A percentile compares a stretch with the other conserved stretches of the same genome.
These are phyloP conservation scores for Phytophthora foliorum DNA, from an alignment of 352 stramenopile genomes.

Conservation along the genomic window DNA sequence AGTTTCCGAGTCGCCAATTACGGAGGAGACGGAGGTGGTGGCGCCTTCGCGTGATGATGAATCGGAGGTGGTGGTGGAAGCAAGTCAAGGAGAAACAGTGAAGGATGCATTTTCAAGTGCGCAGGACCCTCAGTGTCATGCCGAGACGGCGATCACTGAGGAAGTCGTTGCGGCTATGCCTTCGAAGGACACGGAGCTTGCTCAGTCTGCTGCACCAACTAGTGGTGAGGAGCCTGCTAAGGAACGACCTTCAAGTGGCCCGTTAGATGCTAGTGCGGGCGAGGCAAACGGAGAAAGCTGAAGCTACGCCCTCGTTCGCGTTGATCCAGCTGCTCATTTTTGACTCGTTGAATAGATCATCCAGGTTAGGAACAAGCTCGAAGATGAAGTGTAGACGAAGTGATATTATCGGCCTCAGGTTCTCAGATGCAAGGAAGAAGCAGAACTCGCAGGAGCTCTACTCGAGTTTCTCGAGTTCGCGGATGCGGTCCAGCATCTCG, in stretches of 20 bases:
- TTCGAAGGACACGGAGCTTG: constrained; percentile 19
- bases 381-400: constrained; percentile 13
- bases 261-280: constrained; percentile 27
- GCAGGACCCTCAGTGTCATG: constrained; percentile 10
- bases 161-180: constrained; percentile 22
- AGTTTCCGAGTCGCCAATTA: constrained; percentile 18
- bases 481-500: constrained; percentile 94
- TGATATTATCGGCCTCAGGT: constrained; percentile 21
- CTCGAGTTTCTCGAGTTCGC: constrained; percentile 94
- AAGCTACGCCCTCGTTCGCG: constrained; percentile 20
- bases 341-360: constrained; percentile 33
- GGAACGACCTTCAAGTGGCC: constrained; percentile 5
- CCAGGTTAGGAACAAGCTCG: constrained; percentile 24
- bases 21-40: constrained; percentile 12
- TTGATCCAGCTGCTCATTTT: constrained; percentile 26
- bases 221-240: constrained; percentile 16
- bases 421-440: neutral
- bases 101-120: constrained; percentile 19
- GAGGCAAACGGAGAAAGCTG: constrained; percentile 26
- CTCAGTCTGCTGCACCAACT: constrained; percentile 5
- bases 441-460: constrained; percentile 31
- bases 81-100: constrained; percentile 13
- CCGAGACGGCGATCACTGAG: constrained; percentile 25
- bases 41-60: constrained; percentile 9
- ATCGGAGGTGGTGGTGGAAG: constrained; percentile 8